phyloP scores from a whole-genome alignment of 139 green algal species.

The Closterium sp. region DNA sequence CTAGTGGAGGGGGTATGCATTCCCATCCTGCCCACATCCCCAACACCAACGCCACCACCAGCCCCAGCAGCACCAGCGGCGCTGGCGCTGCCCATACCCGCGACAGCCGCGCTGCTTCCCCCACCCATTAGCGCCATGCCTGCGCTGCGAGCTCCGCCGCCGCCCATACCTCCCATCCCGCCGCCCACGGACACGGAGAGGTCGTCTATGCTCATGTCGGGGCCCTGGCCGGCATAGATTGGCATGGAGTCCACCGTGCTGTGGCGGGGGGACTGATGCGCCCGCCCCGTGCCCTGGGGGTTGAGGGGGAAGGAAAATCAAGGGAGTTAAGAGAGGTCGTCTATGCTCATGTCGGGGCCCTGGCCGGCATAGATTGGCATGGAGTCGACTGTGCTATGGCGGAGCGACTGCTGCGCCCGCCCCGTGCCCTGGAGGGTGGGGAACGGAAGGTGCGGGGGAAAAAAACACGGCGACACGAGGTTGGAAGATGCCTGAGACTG shows the following conservation, averaged over 20 bases:
- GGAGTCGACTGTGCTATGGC: neutral
- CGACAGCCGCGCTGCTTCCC: too few relatives aligned
- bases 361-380: neutral
- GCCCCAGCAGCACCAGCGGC: neutral
- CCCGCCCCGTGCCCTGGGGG: neutral
- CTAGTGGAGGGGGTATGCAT: neutral
- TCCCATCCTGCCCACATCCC: too few relatives aligned
- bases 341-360: neutral
- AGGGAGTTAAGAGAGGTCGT: neutral
- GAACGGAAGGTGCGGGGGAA: too few relatives aligned
- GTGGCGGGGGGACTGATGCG: neutral
- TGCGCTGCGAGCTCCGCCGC: too few relatives aligned
- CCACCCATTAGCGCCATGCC: too few relatives aligned
- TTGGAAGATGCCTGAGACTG: too few relatives aligned
- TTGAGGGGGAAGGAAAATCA: too few relatives aligned
- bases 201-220: neutral
- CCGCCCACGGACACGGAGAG: neutral
- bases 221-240: neutral
- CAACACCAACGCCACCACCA: neutral
- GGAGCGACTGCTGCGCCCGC: neutral
- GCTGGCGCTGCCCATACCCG: neutral
- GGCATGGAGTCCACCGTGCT: neutral
- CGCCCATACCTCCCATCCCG: neutral
- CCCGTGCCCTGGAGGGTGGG: slow-evolving; percentile 1
- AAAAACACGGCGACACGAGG: too few relatives aligned